Evolutionary conservation across 2,329 filamentous ascomycete genomes (phyloP), one percentile per base, ranked within the genome.

Genomic region (Orbilia blumenaviensis): DNA sequence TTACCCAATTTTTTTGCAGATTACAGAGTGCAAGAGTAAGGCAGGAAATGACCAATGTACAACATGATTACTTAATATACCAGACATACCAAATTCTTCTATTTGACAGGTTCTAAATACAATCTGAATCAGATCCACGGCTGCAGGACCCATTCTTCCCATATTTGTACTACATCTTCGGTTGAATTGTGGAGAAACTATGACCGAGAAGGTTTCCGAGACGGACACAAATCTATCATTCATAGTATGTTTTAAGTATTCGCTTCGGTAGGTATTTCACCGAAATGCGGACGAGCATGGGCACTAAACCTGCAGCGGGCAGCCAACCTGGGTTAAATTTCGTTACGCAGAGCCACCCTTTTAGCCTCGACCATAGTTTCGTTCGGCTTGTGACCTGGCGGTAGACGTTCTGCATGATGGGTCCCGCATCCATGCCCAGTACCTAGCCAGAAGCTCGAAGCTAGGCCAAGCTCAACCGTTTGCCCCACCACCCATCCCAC

Each of bases 101-200:
- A 18, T 32, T 0, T 18, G 27, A 18, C 25, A 18, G 48, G 2
- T 54, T 34, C n/a, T 21, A 21, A 4, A 21, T 12, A 14, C 46
- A 34, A 54, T 54, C 48, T 54, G 48, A 34, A 54, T 54, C 48
- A 34, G 34, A 56, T 12, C 44, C 27, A 7, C 52, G 12, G 12
- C 12, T 27, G 8, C 18, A 46, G 29, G 14, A 18, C n/a, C 32
- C 44, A 56, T 21, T 60, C 60, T 72, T 72, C 54, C 63, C 63
- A 62, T 8, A 61, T 63, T 32, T 64, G 56, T 67, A 75, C 44
- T 32, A 56, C 46, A 56, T 29, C 25, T 46, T 75, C 71, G 71
- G 71, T 46, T 68, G 36, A 75, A 75, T 75, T 75, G 63, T 75
- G 71, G 71, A 75, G 46, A 75, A 75, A 75, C 63, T 75, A 48